Percentiles rank a stretch among this genome's conserved stretches.
Evolutionary conservation across 345 rosid species (phyloP).

Genomic region (Lagerstroemia speciosa): DNA sequence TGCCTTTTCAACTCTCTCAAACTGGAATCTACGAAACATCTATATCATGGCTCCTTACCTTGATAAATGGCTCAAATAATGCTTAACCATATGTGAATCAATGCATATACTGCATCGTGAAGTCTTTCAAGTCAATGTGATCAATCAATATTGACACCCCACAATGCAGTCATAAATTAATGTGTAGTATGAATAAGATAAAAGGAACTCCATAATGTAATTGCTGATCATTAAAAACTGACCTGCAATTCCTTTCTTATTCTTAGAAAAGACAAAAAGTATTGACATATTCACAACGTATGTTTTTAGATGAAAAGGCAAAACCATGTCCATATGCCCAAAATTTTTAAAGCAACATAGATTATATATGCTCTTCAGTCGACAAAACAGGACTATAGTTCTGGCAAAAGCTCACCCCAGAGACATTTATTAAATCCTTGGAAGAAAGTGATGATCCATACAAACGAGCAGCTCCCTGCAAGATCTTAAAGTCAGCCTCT

Average conservation of each 20-base stretch:
- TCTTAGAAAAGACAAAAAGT: neutral
- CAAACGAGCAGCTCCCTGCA: conserved; percentile 91
- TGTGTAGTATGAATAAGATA: neutral
- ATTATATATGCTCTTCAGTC: neutral
- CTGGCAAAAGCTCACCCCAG: conserved; percentile 57
- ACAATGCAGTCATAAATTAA: neutral
- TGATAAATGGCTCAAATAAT: neutral
- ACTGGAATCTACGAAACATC: too few species aligned
- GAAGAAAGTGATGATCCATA: conserved; percentile 87
- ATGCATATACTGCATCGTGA: neutral
- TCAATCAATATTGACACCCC: neutral
- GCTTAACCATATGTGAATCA: neutral
- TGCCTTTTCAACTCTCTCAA: too few species aligned
- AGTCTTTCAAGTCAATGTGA: neutral
- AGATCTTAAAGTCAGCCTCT: conserved; percentile 15
- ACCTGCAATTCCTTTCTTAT: neutral
- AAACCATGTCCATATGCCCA: neutral
- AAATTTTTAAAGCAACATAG: neutral
- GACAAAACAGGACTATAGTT: neutral
- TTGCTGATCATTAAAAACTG: neutral
- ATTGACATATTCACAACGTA: neutral
- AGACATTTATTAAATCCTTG: conserved; percentile 59
- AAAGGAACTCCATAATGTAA: neutral
- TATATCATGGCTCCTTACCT: too few species aligned
- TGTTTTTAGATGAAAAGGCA: neutral